Conservation (phyloP, 345 rosid species). For the Erysimum cheiranthoides region DNA sequence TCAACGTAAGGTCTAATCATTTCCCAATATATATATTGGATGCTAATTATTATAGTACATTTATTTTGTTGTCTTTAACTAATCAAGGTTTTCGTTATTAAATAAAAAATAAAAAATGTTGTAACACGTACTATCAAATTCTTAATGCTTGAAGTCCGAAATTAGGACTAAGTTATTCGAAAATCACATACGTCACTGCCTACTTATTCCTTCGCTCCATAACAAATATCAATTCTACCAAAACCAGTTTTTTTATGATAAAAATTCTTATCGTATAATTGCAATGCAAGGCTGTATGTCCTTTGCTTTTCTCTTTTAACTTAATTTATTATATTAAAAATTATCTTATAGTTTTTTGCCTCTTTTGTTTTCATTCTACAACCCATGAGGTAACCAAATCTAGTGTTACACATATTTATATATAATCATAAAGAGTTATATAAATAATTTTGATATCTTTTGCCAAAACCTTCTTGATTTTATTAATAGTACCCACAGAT, state of each 20-base stretch:
- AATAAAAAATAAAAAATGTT: neutral
- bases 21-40: slow-evolving; percentile 15
- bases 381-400: slow-evolving; percentile 45
- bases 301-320: slow-evolving; percentile 17
- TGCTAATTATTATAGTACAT: slow-evolving; percentile 21
- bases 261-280: slow-evolving; percentile 33
- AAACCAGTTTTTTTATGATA: slow-evolving; percentile 38
- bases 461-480: slow-evolving; percentile 4
- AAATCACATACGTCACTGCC: slow-evolving; percentile 37
- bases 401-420: slow-evolving; percentile 30
- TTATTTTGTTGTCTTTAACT: neutral
- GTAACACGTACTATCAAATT: slow-evolving; percentile 22
- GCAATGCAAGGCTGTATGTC: slow-evolving; percentile 49
- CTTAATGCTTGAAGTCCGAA: slow-evolving; percentile 11
- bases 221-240: slow-evolving; percentile 41
- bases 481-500: slow-evolving; percentile 28
- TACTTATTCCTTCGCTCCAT: slow-evolving; percentile 33
- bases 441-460: neutral
- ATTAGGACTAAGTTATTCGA: slow-evolving; percentile 24
- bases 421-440: neutral
- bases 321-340: slow-evolving; percentile 12
- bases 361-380: slow-evolving; percentile 43
- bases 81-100: slow-evolving; percentile 19
- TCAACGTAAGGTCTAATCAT: slow-evolving; percentile 30
- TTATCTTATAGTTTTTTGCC: slow-evolving; percentile 39